These are phyloP conservation scores for Aphanocladium album DNA, from an alignment of 2,329 filamentous ascomycete genomes.

Conservation along the genomic window DNA sequence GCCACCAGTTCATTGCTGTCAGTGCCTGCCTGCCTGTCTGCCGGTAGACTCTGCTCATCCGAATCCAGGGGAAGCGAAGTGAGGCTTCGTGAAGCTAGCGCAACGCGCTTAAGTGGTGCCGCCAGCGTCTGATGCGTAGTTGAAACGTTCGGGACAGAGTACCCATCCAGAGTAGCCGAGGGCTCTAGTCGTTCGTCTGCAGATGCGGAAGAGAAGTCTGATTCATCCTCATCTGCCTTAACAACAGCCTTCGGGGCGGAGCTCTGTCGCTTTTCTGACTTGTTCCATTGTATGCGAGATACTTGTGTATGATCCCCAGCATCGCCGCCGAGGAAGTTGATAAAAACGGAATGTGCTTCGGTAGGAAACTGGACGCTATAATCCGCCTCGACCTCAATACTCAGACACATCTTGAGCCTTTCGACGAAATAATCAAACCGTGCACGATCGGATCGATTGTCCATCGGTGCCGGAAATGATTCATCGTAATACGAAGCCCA, in stretches of 20 bases:
- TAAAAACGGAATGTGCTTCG: not conserved
- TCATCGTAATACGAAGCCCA: not conserved
- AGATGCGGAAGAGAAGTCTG: not conserved
- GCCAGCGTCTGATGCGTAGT: not conserved
- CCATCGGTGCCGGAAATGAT: not conserved
- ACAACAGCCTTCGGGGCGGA: not conserved
- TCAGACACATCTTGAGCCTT: not conserved
- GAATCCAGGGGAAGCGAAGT: not conserved
- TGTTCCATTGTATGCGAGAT: not conserved
- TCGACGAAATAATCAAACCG: not conserved
- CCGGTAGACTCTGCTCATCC: constrained; percentile 4
- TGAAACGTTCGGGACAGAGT: not conserved
- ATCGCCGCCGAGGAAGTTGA: constrained; percentile 5
- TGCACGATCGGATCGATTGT: not conserved
- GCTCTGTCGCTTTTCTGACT: not conserved
- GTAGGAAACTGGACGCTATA: not conserved
- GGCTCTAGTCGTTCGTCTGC: not conserved
- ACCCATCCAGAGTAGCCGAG: not conserved
- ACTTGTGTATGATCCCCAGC: not conserved
- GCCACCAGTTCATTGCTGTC: constrained; percentile 40
- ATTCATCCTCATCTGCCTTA: not conserved
- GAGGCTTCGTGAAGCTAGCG: not conserved
- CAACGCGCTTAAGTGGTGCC: not conserved
- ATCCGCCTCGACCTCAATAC: not conserved
- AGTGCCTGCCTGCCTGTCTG: constrained; percentile 15